Percentiles rank a stretch among this genome's conserved stretches.
Conservation (phyloP, 1,284 basidiomycete genomes). For the Vanrija sp. region DNA sequence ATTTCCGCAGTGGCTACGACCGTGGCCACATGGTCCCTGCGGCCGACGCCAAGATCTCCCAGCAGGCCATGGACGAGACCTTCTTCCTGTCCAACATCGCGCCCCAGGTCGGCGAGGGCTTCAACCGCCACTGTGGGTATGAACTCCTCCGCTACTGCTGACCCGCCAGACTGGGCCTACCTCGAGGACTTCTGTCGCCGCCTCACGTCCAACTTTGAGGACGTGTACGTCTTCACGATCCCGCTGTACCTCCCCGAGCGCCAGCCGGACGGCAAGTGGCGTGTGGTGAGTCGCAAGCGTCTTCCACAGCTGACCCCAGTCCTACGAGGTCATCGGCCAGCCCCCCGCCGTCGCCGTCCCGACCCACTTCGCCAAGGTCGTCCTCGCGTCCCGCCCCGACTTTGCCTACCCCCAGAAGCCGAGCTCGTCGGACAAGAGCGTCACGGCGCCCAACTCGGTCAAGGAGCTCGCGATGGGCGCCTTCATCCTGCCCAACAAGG, state of each 20-base stretch:
- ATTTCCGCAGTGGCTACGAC: constrained; percentile 92
- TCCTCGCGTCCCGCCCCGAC: constrained; percentile 70
- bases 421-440: constrained; percentile 19
- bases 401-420: constrained; percentile 65
- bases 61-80: constrained; percentile 95
- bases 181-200: constrained; percentile 92
- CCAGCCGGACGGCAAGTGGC: constrained; percentile 85
- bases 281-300: constrained; percentile 63
- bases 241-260: constrained; percentile 91
- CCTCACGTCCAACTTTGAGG: constrained; percentile 77
- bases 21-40: constrained; percentile 98
- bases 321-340: constrained; percentile 87
- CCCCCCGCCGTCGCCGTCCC: constrained; percentile 89
- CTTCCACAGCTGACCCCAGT: constrained; percentile 52
- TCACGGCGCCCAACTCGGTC: constrained; percentile 43
- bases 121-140: constrained; percentile 86
- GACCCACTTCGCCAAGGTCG: constrained; percentile 97
- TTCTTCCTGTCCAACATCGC: constrained; percentile 95
- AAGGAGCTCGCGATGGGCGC: constrained; percentile 79
- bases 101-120: constrained; percentile 94
- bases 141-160: not conserved
- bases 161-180: constrained; percentile 80
- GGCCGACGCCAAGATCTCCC: constrained; percentile 80
- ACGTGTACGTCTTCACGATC: constrained; percentile 97
- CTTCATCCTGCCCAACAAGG: constrained; percentile 88